These are phyloP conservation scores for Linum lewisii DNA, from an alignment of 345 rosid genomes.

Conservation along the genomic window DNA sequence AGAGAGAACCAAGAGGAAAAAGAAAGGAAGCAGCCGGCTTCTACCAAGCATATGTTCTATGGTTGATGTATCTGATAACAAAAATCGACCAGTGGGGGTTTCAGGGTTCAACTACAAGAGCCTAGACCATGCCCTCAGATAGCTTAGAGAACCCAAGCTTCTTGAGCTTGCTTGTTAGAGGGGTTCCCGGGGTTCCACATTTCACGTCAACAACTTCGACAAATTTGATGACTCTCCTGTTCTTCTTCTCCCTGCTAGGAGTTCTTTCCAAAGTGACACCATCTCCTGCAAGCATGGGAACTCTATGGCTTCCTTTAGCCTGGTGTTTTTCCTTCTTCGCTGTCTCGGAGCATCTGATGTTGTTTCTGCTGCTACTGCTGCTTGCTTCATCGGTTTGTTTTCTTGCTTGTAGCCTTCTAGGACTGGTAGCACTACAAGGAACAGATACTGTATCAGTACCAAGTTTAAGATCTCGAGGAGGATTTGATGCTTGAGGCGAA, in stretches of 20 bases:
- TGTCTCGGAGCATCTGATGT: conserved; percentile 23
- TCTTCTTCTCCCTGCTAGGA: conserved; percentile 40
- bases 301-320: conserved; percentile 28
- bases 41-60: conserved; percentile 47
- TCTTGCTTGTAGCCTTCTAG: conserved; percentile 45
- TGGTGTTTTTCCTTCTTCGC: conserved; percentile 31
- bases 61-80: conserved; percentile 49
- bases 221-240: conserved; percentile 50
- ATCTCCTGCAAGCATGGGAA: conserved; percentile 67
- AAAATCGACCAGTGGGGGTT: conserved; percentile 24
- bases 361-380: conserved; percentile 42
- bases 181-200: conserved; percentile 64
- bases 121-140: conserved; percentile 57
- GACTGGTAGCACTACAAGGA: conserved; percentile 36
- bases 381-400: conserved; percentile 73
- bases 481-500: conserved; percentile 31
- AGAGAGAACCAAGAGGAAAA: conserved; percentile 39
- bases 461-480: conserved; percentile 25
- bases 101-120: conserved; percentile 38
- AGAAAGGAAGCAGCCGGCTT: conserved; percentile 33
- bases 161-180: conserved; percentile 66
- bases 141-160: conserved; percentile 95
- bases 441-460: conserved; percentile 40
- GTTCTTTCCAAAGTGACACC: conserved; percentile 45
- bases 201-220: conserved; percentile 83